Evolutionary conservation across 768 basidiomycete genomes (phyloP).

Genomic region (Suillus cothurnatus): DNA sequence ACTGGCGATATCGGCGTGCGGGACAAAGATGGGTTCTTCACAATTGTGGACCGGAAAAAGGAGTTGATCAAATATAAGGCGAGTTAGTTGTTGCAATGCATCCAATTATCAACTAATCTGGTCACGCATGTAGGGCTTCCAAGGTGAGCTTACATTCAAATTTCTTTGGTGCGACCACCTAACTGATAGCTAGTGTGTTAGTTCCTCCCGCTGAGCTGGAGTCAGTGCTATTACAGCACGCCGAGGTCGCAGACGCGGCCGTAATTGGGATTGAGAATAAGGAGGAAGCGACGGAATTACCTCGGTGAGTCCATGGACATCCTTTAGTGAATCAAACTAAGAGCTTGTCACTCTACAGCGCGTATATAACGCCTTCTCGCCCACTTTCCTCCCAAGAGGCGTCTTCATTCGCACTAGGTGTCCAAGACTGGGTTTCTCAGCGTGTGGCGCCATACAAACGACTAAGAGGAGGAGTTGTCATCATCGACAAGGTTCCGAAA

Average conservation of each 20-base stretch:
- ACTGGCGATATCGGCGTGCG: slow-evolving; percentile 80
- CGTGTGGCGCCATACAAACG: slow-evolving; percentile 77
- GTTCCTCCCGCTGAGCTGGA: slow-evolving; percentile 90
- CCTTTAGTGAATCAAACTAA: not conserved
- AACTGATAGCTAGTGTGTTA: slow-evolving; percentile 27
- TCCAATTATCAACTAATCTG: not conserved
- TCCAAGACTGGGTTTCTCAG: slow-evolving; percentile 66
- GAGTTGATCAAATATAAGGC: slow-evolving; percentile 80
- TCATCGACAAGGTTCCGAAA: slow-evolving; percentile 49
- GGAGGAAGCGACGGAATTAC: slow-evolving; percentile 79
- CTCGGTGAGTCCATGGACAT: slow-evolving; percentile 47
- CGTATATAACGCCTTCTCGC: slow-evolving; percentile 50
- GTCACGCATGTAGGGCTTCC: slow-evolving; percentile 57
- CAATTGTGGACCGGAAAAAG: slow-evolving; percentile 73
- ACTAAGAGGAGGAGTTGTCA: slow-evolving; percentile 71
- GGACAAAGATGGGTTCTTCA: slow-evolving; percentile 72
- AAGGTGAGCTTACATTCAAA: slow-evolving; percentile 48
- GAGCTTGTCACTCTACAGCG: slow-evolving; percentile 38
- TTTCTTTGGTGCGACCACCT: not conserved
- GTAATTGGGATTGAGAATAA: slow-evolving; percentile 76
- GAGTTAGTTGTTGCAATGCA: not conserved
- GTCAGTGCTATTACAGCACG: slow-evolving; percentile 70
- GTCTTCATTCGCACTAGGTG: slow-evolving; percentile 43
- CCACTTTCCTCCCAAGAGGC: slow-evolving; percentile 21
- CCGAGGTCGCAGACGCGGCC: slow-evolving; percentile 75